A percentile compares a stretch with the other conserved stretches of the same genome.
Conservation (phyloP, 2,329 filamentous ascomycete species). For the Ilyonectria destructans region DNA sequence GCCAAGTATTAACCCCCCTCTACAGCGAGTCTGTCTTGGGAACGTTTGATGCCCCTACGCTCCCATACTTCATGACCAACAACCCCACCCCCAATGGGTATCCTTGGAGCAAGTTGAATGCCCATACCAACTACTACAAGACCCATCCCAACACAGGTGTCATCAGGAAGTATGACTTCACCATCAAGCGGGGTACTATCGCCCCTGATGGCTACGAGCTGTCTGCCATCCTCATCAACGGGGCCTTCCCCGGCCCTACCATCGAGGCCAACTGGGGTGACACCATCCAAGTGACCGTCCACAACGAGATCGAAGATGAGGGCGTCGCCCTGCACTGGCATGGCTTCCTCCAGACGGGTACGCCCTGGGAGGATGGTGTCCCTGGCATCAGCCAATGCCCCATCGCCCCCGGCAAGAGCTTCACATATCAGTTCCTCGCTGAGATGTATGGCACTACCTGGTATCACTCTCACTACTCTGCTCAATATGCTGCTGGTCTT, state of each 20-base stretch:
- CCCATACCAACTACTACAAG: slow-evolving; percentile 66
- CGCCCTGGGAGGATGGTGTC: slow-evolving; percentile 69
- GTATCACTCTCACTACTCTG: slow-evolving; percentile 76
- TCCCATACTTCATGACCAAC: slow-evolving; percentile 63
- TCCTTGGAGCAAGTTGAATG: slow-evolving; percentile 67
- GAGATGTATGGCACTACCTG: slow-evolving; percentile 70
- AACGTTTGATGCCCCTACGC: slow-evolving; percentile 55
- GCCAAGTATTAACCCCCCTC: slow-evolving; percentile 26
- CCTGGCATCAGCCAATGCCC: slow-evolving; percentile 75
- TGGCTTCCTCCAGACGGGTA: slow-evolving; percentile 66
- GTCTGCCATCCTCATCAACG: slow-evolving; percentile 74
- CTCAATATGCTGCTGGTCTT: slow-evolving; percentile 73
- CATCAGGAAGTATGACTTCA: slow-evolving; percentile 70
- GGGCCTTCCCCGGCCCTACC: slow-evolving; percentile 77
- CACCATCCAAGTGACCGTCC: slow-evolving; percentile 75
- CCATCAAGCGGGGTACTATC: slow-evolving; percentile 65
- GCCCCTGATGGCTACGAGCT: slow-evolving; percentile 71
- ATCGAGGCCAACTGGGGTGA: slow-evolving; percentile 78
- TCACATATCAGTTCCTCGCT: slow-evolving; percentile 69
- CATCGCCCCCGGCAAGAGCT: slow-evolving; percentile 72
- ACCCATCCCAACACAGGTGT: slow-evolving; percentile 68
- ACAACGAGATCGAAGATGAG: slow-evolving; percentile 76
- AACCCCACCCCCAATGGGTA: slow-evolving; percentile 66
- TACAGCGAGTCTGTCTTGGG: slow-evolving; percentile 59
- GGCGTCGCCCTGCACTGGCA: slow-evolving; percentile 70